Evolutionary conservation across 345 rosid genomes (phyloP), one percentile per base, ranked within the genome.

Genomic region (Eucalyptus dawsonii): DNA sequence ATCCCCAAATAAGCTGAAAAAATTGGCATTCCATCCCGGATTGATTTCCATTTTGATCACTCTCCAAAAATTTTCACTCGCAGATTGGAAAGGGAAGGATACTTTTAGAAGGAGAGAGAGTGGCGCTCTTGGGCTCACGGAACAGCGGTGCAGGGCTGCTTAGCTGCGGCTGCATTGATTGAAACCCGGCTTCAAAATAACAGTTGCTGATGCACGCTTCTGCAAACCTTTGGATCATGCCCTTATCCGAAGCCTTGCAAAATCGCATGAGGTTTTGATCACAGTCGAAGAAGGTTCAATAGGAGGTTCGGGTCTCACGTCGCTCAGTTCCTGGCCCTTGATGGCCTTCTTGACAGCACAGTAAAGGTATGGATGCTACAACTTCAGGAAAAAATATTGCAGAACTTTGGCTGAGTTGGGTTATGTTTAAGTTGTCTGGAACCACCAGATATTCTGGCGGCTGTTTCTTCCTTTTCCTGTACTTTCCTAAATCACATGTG

Each of bases 271-370:
- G 88, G 92, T 95, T 3, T 88, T 98, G 87, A 95, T 98, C 49
- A 98, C 99, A 2, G 97, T 98, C 4, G 99, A 98, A 92, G 99
- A 98, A 95, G 99, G 99, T 86, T 97, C 99, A 4, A 95, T 96
- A 24, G 99, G 99, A 42, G 99, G 54, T 97, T 97, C 50, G 98
- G 99, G 85, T 98, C 99, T 80, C 99, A 97, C 31, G 99, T 98
- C 5, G 99, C 95, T 31, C 99, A 98, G 91, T 98, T 98, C 92
- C 94, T 98, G 37, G 98, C 99, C 31, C 97, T 97, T 6, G 94
- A 96, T 88, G 99, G 98, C 87, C 97, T 96, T 89, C 98, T 98
- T 6, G 99, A 97, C 60, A 98, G 99, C 88, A 93, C 94, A 37
- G 93, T 96, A n/a, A 97, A 96, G 99, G 99, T 96, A 92, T 34